phyloP scores from a whole-genome alignment of 148 eudicot species.

The Tetragonia tetragonoides region DNA sequence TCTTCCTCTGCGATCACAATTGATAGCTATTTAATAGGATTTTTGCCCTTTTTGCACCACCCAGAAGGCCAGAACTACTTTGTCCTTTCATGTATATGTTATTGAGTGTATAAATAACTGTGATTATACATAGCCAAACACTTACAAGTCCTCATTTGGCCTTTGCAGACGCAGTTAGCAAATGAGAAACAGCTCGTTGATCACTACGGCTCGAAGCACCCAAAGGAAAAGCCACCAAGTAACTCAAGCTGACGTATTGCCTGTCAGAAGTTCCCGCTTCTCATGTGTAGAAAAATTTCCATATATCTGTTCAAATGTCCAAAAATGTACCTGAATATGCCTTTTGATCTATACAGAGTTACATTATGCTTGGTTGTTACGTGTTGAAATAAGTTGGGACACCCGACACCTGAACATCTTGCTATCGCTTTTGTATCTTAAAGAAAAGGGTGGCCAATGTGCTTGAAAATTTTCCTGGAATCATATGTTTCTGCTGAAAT shows the following conservation, averaged over 20 bases:
- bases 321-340: constrained; percentile 14
- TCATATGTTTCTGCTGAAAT: neutral
- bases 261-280: neutral
- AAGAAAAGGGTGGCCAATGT: neutral
- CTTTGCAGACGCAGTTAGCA: constrained; percentile 71
- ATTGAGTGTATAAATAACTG: neutral
- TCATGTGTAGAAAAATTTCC: constrained; percentile 12
- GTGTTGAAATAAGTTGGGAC: constrained; percentile 11
- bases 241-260: constrained; percentile 46
- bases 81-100: too few species aligned
- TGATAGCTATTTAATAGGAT: neutral
- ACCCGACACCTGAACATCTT: neutral
- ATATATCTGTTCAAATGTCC: constrained; percentile 3
- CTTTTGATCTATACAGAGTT: constrained; percentile 11
- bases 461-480: neutral
- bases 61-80: too few species aligned
- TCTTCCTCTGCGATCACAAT: neutral
- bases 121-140: neutral
- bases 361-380: constrained; percentile 14
- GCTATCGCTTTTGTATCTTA: neutral
- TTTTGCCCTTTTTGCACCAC: too few species aligned
- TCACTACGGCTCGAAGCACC: constrained; percentile 83
- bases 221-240: constrained; percentile 84
- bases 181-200: constrained; percentile 74
- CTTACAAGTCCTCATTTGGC: neutral